phyloP scores from a whole-genome alignment of 768 basidiomycete genomes.

The Butyriboletus loyo region DNA sequence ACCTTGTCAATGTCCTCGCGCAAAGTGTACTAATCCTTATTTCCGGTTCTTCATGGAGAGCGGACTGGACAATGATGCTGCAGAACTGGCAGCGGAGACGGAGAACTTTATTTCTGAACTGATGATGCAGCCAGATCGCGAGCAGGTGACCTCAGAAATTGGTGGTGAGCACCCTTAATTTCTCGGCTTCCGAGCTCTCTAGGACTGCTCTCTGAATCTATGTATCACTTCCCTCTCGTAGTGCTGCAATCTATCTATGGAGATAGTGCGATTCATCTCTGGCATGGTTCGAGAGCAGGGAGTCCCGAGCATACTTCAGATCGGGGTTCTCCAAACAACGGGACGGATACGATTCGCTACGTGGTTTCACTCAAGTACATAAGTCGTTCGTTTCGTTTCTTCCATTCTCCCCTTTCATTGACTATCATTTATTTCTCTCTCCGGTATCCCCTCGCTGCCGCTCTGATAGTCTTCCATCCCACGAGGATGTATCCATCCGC shows the following conservation, averaged over 20 bases:
- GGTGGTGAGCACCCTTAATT: conserved; percentile 32
- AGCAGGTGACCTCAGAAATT: conserved; percentile 46
- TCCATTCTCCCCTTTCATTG: background rate
- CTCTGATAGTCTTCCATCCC: conserved; percentile 46
- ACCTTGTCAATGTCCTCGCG: conserved; percentile 9
- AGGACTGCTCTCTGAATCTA: background rate
- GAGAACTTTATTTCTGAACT: conserved; percentile 29
- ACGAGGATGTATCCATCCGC: conserved; percentile 50
- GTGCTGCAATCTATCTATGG: conserved; percentile 86
- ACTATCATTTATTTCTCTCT: background rate
- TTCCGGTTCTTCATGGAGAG: conserved; percentile 15
- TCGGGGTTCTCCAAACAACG: conserved; percentile 15
- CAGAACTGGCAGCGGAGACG: conserved; percentile 19
- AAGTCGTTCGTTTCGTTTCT: background rate
- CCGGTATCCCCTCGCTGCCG: background rate
- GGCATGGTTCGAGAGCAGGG: conserved; percentile 38
- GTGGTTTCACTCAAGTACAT: conserved; percentile 63
- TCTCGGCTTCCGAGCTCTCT: background rate
- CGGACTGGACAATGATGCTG: conserved; percentile 4
- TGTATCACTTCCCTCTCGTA: conserved; percentile 12
- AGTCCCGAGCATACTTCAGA: conserved; percentile 5
- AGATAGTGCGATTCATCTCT: conserved; percentile 58
- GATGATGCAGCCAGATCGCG: conserved; percentile 36
- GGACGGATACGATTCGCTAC: conserved; percentile 52
- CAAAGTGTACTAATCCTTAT: background rate